Evolutionary conservation across 257 asterid species (phyloP).

Genomic region (Buddleja alternifolia): DNA sequence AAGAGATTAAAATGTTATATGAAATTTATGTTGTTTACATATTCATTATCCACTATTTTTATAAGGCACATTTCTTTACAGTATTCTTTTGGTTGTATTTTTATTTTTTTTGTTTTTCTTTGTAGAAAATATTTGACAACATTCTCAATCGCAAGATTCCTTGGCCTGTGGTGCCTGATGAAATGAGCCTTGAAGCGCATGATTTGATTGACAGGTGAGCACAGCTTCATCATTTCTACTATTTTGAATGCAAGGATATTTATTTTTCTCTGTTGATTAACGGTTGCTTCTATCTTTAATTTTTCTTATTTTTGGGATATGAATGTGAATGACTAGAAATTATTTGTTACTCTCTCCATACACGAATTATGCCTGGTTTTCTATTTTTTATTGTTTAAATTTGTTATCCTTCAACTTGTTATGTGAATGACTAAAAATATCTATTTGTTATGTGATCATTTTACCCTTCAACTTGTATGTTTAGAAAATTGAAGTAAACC

Average conservation of each 20-base stretch:
- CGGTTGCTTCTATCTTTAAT: not conserved
- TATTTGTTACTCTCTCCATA: not conserved
- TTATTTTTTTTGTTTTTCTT: slow-evolving; percentile 21
- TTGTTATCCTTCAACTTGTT: too few relatives aligned
- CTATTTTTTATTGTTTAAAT: too few relatives aligned
- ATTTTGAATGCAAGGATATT: slow-evolving; percentile 18
- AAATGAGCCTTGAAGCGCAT: slow-evolving; percentile 85
- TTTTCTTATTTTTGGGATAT: not conserved
- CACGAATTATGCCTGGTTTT: too few relatives aligned
- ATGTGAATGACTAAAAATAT: too few relatives aligned
- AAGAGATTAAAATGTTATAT: not conserved
- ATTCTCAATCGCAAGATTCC: slow-evolving; percentile 96
- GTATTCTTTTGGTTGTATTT: slow-evolving; percentile 2
- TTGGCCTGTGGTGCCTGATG: slow-evolving; percentile 91
- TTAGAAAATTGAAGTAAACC: too few relatives aligned
- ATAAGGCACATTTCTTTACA: not conserved
- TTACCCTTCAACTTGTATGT: too few relatives aligned
- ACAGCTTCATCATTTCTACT: slow-evolving; percentile 22
- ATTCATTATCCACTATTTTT: too few relatives aligned
- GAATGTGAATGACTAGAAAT: not conserved
- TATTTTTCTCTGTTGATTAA: not conserved
- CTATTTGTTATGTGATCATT: too few relatives aligned
- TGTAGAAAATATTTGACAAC: slow-evolving; percentile 88
- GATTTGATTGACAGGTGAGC: slow-evolving; percentile 91
- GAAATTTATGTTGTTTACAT: not conserved